Conservation (phyloP, 768 basidiomycete species). For the Solioccasus polychromus region DNA sequence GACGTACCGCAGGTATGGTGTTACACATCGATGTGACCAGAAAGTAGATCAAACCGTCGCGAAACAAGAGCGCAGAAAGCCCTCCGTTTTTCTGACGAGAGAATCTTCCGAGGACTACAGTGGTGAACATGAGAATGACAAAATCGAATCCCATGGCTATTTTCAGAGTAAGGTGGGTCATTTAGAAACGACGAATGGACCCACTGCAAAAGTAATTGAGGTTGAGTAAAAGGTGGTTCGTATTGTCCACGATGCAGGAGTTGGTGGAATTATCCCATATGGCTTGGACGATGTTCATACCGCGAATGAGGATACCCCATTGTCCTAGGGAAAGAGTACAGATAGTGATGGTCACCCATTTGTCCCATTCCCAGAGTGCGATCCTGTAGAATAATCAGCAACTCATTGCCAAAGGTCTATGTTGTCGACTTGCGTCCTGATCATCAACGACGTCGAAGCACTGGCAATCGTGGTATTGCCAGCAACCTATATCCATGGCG, state of each 20-base stretch:
- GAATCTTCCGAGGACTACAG: constrained; percentile 46
- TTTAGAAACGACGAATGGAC: constrained; percentile 20
- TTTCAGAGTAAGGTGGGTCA: neutral
- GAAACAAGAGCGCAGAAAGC: constrained; percentile 68
- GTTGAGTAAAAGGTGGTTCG: constrained; percentile 56
- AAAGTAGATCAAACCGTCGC: constrained; percentile 73
- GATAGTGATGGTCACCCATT: constrained; percentile 47
- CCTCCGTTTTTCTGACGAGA: constrained; percentile 50
- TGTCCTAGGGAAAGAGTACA: constrained; percentile 56
- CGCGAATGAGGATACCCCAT: constrained; percentile 65
- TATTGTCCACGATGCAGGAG: constrained; percentile 50
- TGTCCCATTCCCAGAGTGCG: constrained; percentile 66
- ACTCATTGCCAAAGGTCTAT: constrained; percentile 13
- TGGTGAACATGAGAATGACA: constrained; percentile 54
- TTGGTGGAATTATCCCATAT: constrained; percentile 42
- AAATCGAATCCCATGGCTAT: constrained; percentile 71
- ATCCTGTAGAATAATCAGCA: constrained; percentile 42
- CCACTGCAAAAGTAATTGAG: constrained; percentile 69
- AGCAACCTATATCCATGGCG: constrained; percentile 16
- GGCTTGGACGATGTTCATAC: constrained; percentile 63
- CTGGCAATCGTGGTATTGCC: constrained; percentile 28
- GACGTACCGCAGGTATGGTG: constrained; percentile 60
- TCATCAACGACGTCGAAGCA: constrained; percentile 56
- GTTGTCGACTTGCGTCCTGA: constrained; percentile 49
- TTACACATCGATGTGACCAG: constrained; percentile 63